Evolutionary conservation across 768 basidiomycete genomes (phyloP), one percentile per base, ranked within the genome.

Genomic region (Pleurotus tuoliensis): DNA sequence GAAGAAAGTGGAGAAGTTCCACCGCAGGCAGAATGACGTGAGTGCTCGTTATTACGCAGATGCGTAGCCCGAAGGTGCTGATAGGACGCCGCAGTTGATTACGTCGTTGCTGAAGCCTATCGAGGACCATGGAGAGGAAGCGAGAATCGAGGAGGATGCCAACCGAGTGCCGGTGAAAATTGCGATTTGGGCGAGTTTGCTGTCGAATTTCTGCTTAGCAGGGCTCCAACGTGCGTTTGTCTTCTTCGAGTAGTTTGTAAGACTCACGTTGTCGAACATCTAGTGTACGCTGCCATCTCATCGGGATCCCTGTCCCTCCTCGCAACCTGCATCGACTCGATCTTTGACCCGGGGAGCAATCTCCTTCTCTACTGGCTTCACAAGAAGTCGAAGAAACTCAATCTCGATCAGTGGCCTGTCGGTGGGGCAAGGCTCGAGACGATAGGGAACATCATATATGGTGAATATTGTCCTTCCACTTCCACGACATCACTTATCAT

Each of bases 261-360:
- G 20, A 20, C 11, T 43, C 27, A 34, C 18, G 47, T 20, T 47
- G 15, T 52, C 39, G 16, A 9, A 5, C 56, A 22, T 58, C 2
- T 61, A 93, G 90, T 98, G 62, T 98, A 97, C 66, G 96, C 91
- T 15, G 95, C 96, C 8, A 79, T 91, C 52, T 88, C 90, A 2
- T 88, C 92, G 1, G 60, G 81, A 3, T 95, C 92, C 0, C 74
- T 97, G 3, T 92, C 93, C 3, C 75, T 97, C 50, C 80, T 97
- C 58, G 92, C 94, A 7, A 96, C 94, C 1, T 88, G 82, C 9
- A 88, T 94, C 64, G 95, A 98, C 67, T 86, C 94, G 9, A 76
- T 90, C 12, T 91, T 87, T 64, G 92, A 94, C 65, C 78, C 90
- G 59, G 87, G 87, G 44, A 91, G 90, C 65, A 93, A 92, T 62